Conservation (phyloP, 2,329 filamentous ascomycete species). For the Hymenotorrendiella dingleyae region DNA sequence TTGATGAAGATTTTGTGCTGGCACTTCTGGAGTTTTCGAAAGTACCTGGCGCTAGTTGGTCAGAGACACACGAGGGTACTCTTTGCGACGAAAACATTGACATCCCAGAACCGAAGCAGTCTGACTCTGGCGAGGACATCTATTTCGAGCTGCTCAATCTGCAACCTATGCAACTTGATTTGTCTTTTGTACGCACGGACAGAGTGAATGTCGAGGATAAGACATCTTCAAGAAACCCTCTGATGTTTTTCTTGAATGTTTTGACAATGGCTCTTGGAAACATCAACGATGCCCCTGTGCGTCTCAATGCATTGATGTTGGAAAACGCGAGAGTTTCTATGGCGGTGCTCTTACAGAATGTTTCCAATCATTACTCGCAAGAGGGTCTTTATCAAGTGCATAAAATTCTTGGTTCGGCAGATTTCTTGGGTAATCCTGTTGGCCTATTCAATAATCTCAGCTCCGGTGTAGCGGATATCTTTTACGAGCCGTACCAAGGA, state of each 20-base stretch:
- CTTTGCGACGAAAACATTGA: slow-evolving; percentile 86
- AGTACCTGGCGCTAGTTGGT: slow-evolving; percentile 84
- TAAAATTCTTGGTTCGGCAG: slow-evolving; percentile 92
- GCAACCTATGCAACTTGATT: slow-evolving; percentile 94
- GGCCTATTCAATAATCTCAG: slow-evolving; percentile 98
- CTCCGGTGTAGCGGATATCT: slow-evolving; percentile 94
- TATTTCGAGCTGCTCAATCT: slow-evolving; percentile 97
- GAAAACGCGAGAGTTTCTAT: slow-evolving; percentile 93
- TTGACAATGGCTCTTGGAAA: slow-evolving; percentile 99
- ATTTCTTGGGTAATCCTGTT: slow-evolving; percentile 96
- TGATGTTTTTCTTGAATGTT: slow-evolving; percentile 99
- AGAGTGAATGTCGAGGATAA: slow-evolving; percentile 95
- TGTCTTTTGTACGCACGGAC: slow-evolving; percentile 96
- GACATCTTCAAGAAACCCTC: slow-evolving; percentile 79
- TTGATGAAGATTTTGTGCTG: slow-evolving; percentile 98
- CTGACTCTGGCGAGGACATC: slow-evolving; percentile 83
- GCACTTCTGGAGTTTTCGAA: slow-evolving; percentile 92
- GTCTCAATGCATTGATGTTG: slow-evolving; percentile 86
- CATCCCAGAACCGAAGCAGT: slow-evolving; percentile 83
- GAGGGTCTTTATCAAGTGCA: slow-evolving; percentile 94
- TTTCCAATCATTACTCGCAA: slow-evolving; percentile 93
- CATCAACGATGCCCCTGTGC: slow-evolving; percentile 93
- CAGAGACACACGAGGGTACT: slow-evolving; percentile 67
- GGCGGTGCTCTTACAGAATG: slow-evolving; percentile 73
- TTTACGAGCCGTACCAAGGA: slow-evolving; percentile 98